Base-by-base conservation (phyloP, 2,329 filamentous ascomycete genomes). In the Fusarium sp. region DNA sequence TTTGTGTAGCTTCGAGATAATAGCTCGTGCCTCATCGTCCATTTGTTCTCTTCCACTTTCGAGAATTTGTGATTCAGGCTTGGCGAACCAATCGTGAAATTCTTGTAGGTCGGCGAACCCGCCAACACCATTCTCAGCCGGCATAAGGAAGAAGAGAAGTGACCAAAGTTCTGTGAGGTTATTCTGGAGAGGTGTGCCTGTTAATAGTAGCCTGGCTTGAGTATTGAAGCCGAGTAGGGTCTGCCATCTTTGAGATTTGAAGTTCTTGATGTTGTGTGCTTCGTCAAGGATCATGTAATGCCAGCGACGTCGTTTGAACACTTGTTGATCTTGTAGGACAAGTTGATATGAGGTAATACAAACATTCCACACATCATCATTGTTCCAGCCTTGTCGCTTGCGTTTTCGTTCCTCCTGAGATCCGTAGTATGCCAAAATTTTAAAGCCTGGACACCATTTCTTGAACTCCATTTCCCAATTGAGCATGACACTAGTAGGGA, bases 381-480 rank as follows among this genome's bases (percentile, higher is more conserved):
- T 94, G 76, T 92, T 94, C 96, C 96, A 99, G 4, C 96, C 95
- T 77, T 92, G 90, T 33, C 97, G 92, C 81, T 98, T 98, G 73
- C 92, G 88, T 80, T 94, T 95, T 49, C 96, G 92, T 82, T 99
- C 96, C 74, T 98, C 94, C 76, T 95, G 93, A 45, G 92, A 94
- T 46, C 97, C 96, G 79, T 98, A 99, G 83, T 99, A 99, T 0
- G 95, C 96, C 65, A 99, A 86, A 62, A 99, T 97, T 80, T 98
- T 98, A 86, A 99, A 99, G 1, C 96, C 95, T 6, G 97, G 96
- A 63, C 95, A 94, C 90, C 95, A 99, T 80, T 99, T 99, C 79
- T 98, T 98, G 87, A 99, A 99, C 82, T 99, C 96, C 93, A 98
- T 98, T 81, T 99, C 97, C 96, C 96, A 99, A 79, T 99, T 99